phyloP scores from a whole-genome alignment of 495 filamentous ascomycete species.

The Penicillium macrosclerotiorum region DNA sequence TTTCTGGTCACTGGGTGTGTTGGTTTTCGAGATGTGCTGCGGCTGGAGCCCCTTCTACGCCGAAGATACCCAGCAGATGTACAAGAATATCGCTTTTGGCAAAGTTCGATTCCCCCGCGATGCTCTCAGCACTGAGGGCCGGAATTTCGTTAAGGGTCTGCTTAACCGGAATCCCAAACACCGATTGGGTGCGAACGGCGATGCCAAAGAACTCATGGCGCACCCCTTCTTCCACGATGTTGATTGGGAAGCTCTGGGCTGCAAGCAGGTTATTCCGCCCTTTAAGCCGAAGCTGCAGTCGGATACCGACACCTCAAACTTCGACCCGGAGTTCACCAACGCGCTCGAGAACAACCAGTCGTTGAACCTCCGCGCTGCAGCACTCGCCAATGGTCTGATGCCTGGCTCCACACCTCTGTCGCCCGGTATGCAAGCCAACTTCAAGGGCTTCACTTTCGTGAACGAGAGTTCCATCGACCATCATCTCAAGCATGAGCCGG shows the following conservation, averaged over 20 bases:
- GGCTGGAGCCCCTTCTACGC: slow-evolving; percentile 99
- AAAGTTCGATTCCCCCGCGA: slow-evolving; percentile 96
- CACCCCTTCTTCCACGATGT: slow-evolving; percentile 95
- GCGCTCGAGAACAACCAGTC: slow-evolving; percentile 69
- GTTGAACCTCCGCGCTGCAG: slow-evolving; percentile 83
- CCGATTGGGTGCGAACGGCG: slow-evolving; percentile 82
- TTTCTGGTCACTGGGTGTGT: slow-evolving; percentile 96
- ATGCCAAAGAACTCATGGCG: slow-evolving; percentile 91
- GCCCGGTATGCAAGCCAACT: slow-evolving; percentile 95
- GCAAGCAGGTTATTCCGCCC: slow-evolving; percentile 91
- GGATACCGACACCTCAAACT: slow-evolving; percentile 94
- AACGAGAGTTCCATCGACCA: slow-evolving; percentile 96
- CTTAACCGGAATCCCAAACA: slow-evolving; percentile 97
- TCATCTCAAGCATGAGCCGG: slow-evolving; percentile 65
- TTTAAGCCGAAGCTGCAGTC: slow-evolving; percentile 97
- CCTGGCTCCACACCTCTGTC: slow-evolving; percentile 86
- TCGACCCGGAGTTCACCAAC: slow-evolving; percentile 97
- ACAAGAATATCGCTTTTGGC: slow-evolving; percentile 99
- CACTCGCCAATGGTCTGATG: slow-evolving; percentile 70
- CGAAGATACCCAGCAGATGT: slow-evolving; percentile 99
- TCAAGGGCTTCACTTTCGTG: slow-evolving; percentile 97
- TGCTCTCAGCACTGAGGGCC: slow-evolving; percentile 86
- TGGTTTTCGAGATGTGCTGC: slow-evolving; percentile 99
- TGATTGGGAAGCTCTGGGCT: slow-evolving; percentile 81
- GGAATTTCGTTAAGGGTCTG: slow-evolving; percentile 96